These are phyloP conservation scores for Aspergillus alliaceus DNA, from an alignment of 2,329 filamentous ascomycete species.

Conservation along the genomic window DNA sequence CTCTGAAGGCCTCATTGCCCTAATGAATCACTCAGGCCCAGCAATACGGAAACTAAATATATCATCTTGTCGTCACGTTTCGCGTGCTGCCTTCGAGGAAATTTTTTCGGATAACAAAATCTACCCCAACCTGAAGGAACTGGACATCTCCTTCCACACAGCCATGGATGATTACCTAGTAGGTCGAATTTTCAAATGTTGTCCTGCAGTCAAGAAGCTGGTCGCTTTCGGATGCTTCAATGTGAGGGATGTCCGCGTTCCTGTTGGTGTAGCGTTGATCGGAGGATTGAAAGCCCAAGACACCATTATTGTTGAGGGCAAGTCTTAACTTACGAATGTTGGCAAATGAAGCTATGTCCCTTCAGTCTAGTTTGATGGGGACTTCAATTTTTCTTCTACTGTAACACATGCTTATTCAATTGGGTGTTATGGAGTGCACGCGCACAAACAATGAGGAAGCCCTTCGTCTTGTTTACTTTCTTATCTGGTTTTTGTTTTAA, in stretches of 20 bases:
- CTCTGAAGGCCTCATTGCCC: slow-evolving; percentile 70
- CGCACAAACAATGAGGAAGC: not conserved
- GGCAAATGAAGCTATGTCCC: not conserved
- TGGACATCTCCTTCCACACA: slow-evolving; percentile 72
- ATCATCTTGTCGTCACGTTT: slow-evolving; percentile 82
- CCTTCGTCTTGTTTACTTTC: not conserved
- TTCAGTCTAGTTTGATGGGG: too few species aligned
- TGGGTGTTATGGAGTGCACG: not conserved
- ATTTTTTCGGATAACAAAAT: slow-evolving; percentile 63
- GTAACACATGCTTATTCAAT: not conserved
- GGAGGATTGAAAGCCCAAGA: slow-evolving; percentile 60
- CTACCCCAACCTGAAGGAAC: slow-evolving; percentile 68
- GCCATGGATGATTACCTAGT: slow-evolving; percentile 47
- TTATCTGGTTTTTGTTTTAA: not conserved
- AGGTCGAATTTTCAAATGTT: slow-evolving; percentile 46
- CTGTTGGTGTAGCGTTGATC: slow-evolving; percentile 59
- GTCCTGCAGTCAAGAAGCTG: slow-evolving; percentile 53
- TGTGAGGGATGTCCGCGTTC: slow-evolving; percentile 56
- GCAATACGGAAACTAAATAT: slow-evolving; percentile 69
- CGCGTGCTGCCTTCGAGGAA: slow-evolving; percentile 67
- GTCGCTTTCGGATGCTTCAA: slow-evolving; percentile 65
- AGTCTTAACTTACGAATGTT: not conserved
- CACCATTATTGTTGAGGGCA: slow-evolving; percentile 45
- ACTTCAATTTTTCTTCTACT: too few species aligned
- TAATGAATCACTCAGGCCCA: slow-evolving; percentile 80